phyloP scores from a whole-genome alignment of 2,329 filamentous ascomycete genomes.

The Aspergillus spinulosporus region DNA sequence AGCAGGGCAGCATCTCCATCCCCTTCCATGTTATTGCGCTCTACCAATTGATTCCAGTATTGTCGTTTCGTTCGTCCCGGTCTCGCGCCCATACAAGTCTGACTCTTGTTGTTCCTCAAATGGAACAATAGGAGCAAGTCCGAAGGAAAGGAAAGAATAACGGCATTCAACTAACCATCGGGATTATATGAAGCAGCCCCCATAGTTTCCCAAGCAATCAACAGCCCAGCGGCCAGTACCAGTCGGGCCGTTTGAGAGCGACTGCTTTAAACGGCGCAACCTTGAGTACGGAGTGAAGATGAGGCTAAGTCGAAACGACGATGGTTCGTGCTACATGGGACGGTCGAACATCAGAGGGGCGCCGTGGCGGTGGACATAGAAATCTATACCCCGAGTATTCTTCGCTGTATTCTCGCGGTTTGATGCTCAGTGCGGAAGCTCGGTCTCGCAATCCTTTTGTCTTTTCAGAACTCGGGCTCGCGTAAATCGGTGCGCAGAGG shows the following conservation, averaged over 20 bases:
- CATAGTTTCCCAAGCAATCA: slow-evolving; percentile 30
- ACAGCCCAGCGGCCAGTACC: slow-evolving; percentile 24
- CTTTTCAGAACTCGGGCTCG: neutral
- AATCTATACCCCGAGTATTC: slow-evolving; percentile 4
- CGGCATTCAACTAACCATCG: slow-evolving; percentile 40
- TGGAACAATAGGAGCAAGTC: neutral
- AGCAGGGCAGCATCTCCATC: neutral
- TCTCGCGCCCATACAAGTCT: neutral
- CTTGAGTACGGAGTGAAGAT: slow-evolving; percentile 11
- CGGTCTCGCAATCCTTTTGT: slow-evolving; percentile 14
- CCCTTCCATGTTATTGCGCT: slow-evolving; percentile 12
- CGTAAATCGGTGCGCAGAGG: neutral
- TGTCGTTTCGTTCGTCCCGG: neutral
- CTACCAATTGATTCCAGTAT: neutral
- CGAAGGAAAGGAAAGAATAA: slow-evolving; percentile 8
- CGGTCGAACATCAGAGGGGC: slow-evolving; percentile 11
- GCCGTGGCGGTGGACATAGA: slow-evolving; percentile 6
- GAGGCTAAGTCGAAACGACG: slow-evolving; percentile 7
- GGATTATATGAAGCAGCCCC: slow-evolving; percentile 37
- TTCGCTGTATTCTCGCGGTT: slow-evolving; percentile 7
- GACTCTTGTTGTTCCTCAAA: neutral
- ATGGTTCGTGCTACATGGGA: slow-evolving; percentile 25
- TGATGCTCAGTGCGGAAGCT: slow-evolving; percentile 14
- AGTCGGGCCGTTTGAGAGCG: slow-evolving; percentile 24
- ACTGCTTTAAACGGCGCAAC: slow-evolving; percentile 22